These are phyloP conservation scores for Dysphania ambrosioides DNA, from an alignment of 148 eudicot species.

Conservation along the genomic window DNA sequence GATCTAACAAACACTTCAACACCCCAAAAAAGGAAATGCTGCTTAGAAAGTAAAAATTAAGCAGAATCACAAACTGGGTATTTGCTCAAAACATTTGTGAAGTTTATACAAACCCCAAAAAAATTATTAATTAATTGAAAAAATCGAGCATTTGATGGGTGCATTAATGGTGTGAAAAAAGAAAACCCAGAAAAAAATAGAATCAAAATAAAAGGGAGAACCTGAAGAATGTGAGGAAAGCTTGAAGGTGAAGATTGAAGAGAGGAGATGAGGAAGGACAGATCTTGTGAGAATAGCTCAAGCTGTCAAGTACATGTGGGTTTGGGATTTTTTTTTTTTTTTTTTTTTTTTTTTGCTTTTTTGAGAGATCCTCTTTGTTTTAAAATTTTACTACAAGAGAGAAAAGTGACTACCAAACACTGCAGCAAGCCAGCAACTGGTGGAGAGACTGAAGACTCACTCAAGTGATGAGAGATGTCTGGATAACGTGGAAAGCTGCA, in stretches of 20 bases:
- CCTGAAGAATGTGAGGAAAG: background rate
- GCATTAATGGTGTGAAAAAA: background rate
- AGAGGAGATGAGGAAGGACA: constrained; percentile 15
- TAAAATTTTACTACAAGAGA: background rate
- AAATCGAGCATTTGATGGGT: background rate
- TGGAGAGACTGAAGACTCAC: background rate
- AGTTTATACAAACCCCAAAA: background rate
- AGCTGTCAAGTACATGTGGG: constrained; percentile 25
- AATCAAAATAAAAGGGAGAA: constrained; percentile 1
- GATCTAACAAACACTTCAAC: constrained; percentile 34
- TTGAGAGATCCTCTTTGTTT: too few relatives aligned
- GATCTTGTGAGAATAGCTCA: constrained; percentile 24
- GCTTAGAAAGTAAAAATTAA: constrained; percentile 7
- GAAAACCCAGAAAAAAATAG: background rate
- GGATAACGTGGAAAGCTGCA: background rate
- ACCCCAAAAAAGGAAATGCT: constrained; percentile 18
- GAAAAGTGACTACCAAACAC: constrained; percentile 8
- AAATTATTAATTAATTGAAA: too few relatives aligned
- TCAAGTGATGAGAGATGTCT: background rate
- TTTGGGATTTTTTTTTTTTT: constrained; percentile 2
- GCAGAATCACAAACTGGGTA: background rate
- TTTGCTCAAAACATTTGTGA: background rate
- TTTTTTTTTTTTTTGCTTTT: background rate
- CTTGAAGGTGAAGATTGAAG: background rate
- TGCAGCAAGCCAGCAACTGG: too few relatives aligned